phyloP scores from a whole-genome alignment of 306 rosid species.

The Rosa chinensis region DNA sequence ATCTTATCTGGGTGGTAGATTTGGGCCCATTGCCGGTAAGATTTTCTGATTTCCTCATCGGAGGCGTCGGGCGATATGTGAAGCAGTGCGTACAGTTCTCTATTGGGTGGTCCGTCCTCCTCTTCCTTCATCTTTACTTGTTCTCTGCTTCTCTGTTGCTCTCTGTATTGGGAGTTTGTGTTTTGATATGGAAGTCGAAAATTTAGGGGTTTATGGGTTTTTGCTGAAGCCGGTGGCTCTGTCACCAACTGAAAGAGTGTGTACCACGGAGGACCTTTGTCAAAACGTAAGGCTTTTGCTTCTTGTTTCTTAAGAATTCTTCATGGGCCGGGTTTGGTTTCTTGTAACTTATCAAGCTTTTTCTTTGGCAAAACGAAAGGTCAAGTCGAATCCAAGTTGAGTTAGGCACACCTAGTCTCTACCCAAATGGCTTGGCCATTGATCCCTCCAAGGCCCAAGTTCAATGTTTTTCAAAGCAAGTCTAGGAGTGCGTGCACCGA shows the following conservation, averaged over 20 bases:
- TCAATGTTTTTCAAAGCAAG: too few species aligned
- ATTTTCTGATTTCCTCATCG: constrained; percentile 94
- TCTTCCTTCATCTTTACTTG: constrained; percentile 47
- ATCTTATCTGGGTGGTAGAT: constrained; percentile 91
- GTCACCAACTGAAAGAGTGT: background rate
- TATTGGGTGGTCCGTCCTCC: constrained; percentile 53
- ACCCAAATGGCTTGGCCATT: too few species aligned
- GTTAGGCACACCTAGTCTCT: too few species aligned
- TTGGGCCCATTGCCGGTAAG: constrained; percentile 99
- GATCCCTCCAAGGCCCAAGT: too few species aligned
- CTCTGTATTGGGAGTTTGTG: background rate
- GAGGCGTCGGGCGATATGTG: constrained; percentile 89
- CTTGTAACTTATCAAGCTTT: too few species aligned
- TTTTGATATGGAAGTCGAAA: background rate
- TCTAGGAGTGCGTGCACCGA: too few species aligned
- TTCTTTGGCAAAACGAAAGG: background rate
- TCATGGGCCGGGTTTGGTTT: background rate
- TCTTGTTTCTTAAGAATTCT: background rate
- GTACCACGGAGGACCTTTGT: background rate
- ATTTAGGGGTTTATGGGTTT: constrained; percentile 6
- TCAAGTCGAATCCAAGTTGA: background rate
- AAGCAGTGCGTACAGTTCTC: constrained; percentile 81
- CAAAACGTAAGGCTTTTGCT: background rate
- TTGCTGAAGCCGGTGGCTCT: background rate
- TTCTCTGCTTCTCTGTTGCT: background rate